Percentiles rank a stretch among this genome's conserved stretches.
Evolutionary conservation across 73 alveolate species (phyloP).

Genomic region (Tetrahymena thermophila): DNA sequence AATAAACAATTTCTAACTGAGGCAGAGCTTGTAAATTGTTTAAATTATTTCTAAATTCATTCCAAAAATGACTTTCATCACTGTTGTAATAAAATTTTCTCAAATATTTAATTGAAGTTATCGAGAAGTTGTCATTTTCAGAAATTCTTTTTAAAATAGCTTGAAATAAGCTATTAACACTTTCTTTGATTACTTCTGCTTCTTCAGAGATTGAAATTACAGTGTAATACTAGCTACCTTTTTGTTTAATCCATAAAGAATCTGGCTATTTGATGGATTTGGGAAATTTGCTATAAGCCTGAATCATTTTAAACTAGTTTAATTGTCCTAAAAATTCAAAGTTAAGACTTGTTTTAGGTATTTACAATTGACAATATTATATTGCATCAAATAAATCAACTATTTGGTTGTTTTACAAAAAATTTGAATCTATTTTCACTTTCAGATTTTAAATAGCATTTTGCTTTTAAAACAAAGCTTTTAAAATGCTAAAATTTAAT

Average conservation of each 20-base stretch:
- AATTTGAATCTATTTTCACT: no score
- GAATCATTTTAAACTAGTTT: neutral
- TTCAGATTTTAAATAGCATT: no score
- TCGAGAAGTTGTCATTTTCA: neutral
- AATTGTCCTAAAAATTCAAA: neutral
- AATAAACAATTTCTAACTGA: neutral
- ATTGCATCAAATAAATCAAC: neutral
- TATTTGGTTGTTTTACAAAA: no score
- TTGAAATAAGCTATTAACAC: neutral
- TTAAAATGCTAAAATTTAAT: no score
- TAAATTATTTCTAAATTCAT: no score
- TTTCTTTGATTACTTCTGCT: no score
- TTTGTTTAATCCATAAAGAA: neutral
- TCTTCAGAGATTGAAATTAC: no score
- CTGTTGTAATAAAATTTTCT: neutral
- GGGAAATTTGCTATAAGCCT: no score
- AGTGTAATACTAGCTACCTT: neutral
- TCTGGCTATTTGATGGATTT: neutral
- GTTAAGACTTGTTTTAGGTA: neutral
- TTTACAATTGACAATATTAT: no score
- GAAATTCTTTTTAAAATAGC: no score
- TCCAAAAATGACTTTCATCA: neutral
- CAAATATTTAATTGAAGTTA: no score
- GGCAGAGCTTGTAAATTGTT: no score
- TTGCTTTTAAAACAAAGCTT: neutral